A percentile compares a stretch with the other conserved stretches of the same genome.
Evolutionary conservation across 805 yeast genomes (phyloP).

Genomic region (Metschnikowia dekortorum): DNA sequence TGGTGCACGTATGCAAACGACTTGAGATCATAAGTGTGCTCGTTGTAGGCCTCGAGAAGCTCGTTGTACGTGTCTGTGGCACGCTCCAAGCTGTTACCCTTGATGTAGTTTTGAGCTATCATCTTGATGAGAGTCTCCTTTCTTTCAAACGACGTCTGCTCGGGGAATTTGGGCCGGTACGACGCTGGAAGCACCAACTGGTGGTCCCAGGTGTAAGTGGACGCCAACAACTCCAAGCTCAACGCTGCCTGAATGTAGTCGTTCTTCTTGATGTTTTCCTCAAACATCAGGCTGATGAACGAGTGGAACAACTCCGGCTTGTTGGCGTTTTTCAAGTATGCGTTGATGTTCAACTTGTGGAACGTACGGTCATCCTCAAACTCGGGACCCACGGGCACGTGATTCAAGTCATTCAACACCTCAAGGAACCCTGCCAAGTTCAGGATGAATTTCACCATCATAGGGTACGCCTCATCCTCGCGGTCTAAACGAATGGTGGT

Average conservation of each 20-base stretch:
- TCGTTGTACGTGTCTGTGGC: constrained; percentile 78
- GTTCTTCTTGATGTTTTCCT: constrained; percentile 52
- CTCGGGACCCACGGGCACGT: constrained; percentile 76
- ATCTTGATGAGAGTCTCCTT: constrained; percentile 66
- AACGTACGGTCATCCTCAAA: constrained; percentile 85
- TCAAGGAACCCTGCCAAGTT: constrained; percentile 59
- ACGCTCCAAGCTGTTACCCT: constrained; percentile 72
- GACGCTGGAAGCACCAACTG: constrained; percentile 52
- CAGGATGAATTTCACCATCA: constrained; percentile 47
- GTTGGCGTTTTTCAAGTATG: constrained; percentile 71
- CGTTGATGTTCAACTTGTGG: constrained; percentile 69
- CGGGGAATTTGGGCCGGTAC: constrained; percentile 67
- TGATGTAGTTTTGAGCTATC: constrained; percentile 64
- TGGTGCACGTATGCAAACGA: constrained; percentile 71
- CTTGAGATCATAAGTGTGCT: constrained; percentile 66
- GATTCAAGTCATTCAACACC: constrained; percentile 60
- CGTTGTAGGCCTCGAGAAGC: constrained; percentile 68
- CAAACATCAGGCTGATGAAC: constrained; percentile 72
- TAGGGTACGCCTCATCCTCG: constrained; percentile 58
- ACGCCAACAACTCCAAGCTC: constrained; percentile 70
- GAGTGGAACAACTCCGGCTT: constrained; percentile 76
- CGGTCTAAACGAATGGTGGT: constrained; percentile 49
- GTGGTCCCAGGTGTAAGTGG: constrained; percentile 71
- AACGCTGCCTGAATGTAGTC: constrained; percentile 81
- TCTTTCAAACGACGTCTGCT: constrained; percentile 74